Percentiles rank a stretch among this genome's conserved stretches.
Evolutionary conservation across 106 monocot species (phyloP).

Genomic region (Posidonia australis): DNA sequence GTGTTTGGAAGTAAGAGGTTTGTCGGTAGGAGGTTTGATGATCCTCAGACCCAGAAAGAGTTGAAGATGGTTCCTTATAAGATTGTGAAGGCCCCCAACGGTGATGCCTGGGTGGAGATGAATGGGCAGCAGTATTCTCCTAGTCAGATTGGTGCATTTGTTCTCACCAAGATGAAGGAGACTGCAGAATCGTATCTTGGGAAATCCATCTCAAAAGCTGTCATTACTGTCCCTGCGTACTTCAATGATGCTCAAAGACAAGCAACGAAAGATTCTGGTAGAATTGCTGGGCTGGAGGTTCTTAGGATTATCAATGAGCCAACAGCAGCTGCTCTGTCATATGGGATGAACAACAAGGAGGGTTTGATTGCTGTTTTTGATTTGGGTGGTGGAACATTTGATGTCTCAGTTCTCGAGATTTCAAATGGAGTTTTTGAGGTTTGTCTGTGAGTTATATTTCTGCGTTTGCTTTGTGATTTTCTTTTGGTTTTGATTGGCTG

Average conservation of each 20-base stretch:
- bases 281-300: slow-evolving; percentile 49
- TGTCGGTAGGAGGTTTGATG: slow-evolving; percentile 45
- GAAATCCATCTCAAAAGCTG: slow-evolving; percentile 49
- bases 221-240: slow-evolving; percentile 50
- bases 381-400: slow-evolving; percentile 71
- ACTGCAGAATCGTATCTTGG: slow-evolving; percentile 58
- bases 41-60: slow-evolving; percentile 51
- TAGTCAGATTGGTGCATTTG: slow-evolving; percentile 57
- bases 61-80: slow-evolving; percentile 64
- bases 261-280: slow-evolving; percentile 55
- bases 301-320: slow-evolving; percentile 65
- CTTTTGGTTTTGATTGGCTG: neutral
- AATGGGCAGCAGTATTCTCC: slow-evolving; percentile 61
- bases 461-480: too few relatives aligned
- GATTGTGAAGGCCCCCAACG: slow-evolving; percentile 47
- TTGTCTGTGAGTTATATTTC: neutral
- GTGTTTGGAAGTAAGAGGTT: slow-evolving; percentile 47
- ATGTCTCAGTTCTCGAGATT: slow-evolving; percentile 52
- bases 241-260: slow-evolving; percentile 55
- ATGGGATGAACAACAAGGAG: slow-evolving; percentile 48
- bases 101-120: slow-evolving; percentile 56
- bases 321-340: slow-evolving; percentile 64
- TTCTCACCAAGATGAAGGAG: slow-evolving; percentile 52
- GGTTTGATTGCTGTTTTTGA: slow-evolving; percentile 64
- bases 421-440: slow-evolving; percentile 71